A percentile compares a stretch with the other conserved stretches of the same genome.
Evolutionary conservation across 805 yeast genomes (phyloP).

Genomic region (Wickerhamomyces silvicola): DNA sequence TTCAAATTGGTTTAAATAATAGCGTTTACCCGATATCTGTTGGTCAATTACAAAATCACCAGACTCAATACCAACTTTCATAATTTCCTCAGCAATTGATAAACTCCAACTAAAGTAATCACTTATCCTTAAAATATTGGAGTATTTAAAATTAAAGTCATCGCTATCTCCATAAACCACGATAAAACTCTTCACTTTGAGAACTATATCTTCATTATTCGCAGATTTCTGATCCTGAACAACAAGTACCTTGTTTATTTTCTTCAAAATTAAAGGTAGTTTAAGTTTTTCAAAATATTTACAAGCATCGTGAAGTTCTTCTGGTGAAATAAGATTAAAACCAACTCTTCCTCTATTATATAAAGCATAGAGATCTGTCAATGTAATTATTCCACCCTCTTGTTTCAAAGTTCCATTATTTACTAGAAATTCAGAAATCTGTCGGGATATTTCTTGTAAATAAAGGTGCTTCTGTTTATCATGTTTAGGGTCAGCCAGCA

Average conservation of each 20-base stretch:
- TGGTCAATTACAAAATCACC: conserved; percentile 64
- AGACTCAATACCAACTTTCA: conserved; percentile 47
- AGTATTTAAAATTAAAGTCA: conserved; percentile 17
- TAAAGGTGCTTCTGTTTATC: conserved; percentile 34
- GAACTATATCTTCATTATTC: conserved; percentile 25
- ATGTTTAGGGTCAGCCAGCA: conserved; percentile 12
- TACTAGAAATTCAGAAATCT: conserved; percentile 64
- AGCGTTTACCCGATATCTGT: conserved; percentile 58
- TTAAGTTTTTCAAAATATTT: conserved; percentile 46
- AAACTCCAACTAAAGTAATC: conserved; percentile 56
- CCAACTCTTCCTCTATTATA: conserved; percentile 64
- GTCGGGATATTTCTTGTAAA: conserved; percentile 68
- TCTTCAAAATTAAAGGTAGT: conserved; percentile 47
- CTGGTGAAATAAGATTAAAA: conserved; percentile 61
- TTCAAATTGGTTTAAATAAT: conserved; percentile 41
- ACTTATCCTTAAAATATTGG: conserved; percentile 20
- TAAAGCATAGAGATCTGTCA: conserved; percentile 55
- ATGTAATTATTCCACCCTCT: conserved; percentile 53
- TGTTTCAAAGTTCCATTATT: conserved; percentile 37
- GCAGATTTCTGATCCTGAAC: conserved; percentile 35
- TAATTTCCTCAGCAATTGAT: conserved; percentile 57
- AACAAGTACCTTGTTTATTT: conserved; percentile 30
- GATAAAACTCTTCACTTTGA: conserved; percentile 21
- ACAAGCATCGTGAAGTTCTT: conserved; percentile 59
- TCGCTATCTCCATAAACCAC: conserved; percentile 25